Base-by-base conservation (phyloP, 2,329 filamentous ascomycete species). In the Colletotrichum noveboracense region DNA sequence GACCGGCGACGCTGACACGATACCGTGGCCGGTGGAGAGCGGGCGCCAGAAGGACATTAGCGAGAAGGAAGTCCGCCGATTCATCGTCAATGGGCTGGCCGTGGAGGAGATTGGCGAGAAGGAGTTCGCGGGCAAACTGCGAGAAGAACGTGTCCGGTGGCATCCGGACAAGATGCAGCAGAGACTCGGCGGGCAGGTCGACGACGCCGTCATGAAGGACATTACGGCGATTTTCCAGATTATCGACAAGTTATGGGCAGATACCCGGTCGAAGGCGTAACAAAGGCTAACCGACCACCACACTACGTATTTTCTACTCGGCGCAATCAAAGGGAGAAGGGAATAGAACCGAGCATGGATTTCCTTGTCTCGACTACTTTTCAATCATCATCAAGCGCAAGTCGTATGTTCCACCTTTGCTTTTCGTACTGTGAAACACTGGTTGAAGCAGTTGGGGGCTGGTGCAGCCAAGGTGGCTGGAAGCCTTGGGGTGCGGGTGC, bases 111-210 rank as follows among this genome's bases (percentile, higher is more conserved):
- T 87, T 4, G 88, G 88, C 24, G 86, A 88, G 79, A 84, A 81
- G 74, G 85, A 86, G 12, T 88, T 89, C 66, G 82, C 88, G 24
- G 84, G 87, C 9, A 86, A 84, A 74, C 87, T 98, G 68, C 98
- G 98, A 84, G 87, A 92, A 7, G 97, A 99, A 87, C 92, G 97
- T 67, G 93, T 98, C 21, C 90, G 96, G 18, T 99, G 97, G 97
- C 97, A 99, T 87, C 97, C 97, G 6, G 97, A 99, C 86, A 99
- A 98, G 88, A 94, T 98, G 71, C 95, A 98, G 87, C 97, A 98
- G 86, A 91, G 93, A 69, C 93, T 98, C 76, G 95, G 95, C 5
- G 92, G 91, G 0, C 87, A 91, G 75, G 91, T 98, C 65, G 93
- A 96, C 64, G 89, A 92, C 28, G 89, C 89, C 5, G 91, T 94